phyloP scores from a whole-genome alignment of 2,329 filamentous ascomycete species.

The Cercospora canescens region DNA sequence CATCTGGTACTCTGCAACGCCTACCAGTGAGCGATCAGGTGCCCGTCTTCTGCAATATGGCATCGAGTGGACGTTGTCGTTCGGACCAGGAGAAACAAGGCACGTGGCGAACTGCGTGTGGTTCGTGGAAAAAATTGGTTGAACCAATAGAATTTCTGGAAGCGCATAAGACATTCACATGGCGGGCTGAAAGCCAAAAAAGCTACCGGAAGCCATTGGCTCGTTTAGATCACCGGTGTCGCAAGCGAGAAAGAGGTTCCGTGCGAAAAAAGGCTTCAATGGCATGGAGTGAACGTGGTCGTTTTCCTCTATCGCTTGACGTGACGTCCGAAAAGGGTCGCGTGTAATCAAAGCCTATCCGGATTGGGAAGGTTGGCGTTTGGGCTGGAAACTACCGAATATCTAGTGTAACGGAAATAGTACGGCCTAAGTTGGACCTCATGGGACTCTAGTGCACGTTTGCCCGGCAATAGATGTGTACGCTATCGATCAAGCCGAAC shows the following conservation, averaged over 20 bases:
- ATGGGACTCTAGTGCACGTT: slow-evolving; percentile 2
- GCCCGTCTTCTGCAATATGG: not conserved
- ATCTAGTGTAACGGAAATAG: slow-evolving; percentile 9
- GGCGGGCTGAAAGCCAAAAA: slow-evolving; percentile 3
- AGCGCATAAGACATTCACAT: not conserved
- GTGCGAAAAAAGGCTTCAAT: no score
- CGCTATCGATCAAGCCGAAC: not conserved
- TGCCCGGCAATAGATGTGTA: slow-evolving; percentile 1
- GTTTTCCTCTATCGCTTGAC: not conserved
- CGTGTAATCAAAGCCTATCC: slow-evolving; percentile 7
- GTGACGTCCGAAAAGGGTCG: not conserved
- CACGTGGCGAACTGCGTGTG: slow-evolving; percentile 8
- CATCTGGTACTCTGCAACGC: slow-evolving; percentile 2
- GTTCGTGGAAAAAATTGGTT: not conserved
- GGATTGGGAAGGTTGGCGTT: slow-evolving; percentile 5
- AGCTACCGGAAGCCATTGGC: not conserved
- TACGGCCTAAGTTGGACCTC: slow-evolving; percentile 2
- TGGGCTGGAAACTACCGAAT: not conserved
- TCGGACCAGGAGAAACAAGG: slow-evolving; percentile 14
- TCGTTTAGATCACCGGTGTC: slow-evolving; percentile 1
- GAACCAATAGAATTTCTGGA: slow-evolving; percentile 7
- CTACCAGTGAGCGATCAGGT: not conserved
- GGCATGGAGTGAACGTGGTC: not conserved
- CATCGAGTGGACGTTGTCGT: slow-evolving; percentile 10
- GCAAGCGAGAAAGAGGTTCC: not conserved